Evolutionary conservation across 306 rosid species (phyloP).

Genomic region (Inga oerstediana): DNA sequence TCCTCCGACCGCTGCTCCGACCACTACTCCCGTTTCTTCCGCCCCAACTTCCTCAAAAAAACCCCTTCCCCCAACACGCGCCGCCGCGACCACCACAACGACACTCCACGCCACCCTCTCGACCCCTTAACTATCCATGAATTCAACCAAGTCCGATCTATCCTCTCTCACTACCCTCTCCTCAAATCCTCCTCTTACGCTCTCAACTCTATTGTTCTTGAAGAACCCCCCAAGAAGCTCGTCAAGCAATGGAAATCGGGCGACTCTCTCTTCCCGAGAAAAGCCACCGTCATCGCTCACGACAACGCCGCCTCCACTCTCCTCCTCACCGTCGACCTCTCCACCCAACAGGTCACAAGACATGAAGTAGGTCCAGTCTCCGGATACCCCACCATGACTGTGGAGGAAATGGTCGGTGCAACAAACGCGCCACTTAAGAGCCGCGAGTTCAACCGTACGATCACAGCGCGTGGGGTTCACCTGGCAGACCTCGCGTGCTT

Average conservation of each 20-base stretch:
- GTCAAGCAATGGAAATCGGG: constrained; percentile 63
- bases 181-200: constrained; percentile 43
- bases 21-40: constrained; percentile 40
- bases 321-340: constrained; percentile 58
- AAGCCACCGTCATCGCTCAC: constrained; percentile 59
- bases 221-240: constrained; percentile 66
- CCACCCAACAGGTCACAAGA: neutral
- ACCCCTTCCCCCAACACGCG: constrained; percentile 32
- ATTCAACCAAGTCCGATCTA: constrained; percentile 47
- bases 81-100: constrained; percentile 41
- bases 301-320: constrained; percentile 37
- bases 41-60: constrained; percentile 27
- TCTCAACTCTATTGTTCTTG: constrained; percentile 62
- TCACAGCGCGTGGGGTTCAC: constrained; percentile 60
- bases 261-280: constrained; percentile 51
- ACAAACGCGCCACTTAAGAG: constrained; percentile 48
- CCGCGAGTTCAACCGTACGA: constrained; percentile 59
- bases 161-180: constrained; percentile 52
- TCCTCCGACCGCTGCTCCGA: constrained; percentile 63
- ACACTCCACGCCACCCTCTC: constrained; percentile 78
- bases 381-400: constrained; percentile 70
- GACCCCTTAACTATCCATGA: constrained; percentile 83
- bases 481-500: constrained; percentile 64
- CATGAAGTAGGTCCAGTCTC: constrained; percentile 30
- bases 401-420: constrained; percentile 64